phyloP scores from a whole-genome alignment of 2,329 filamentous ascomycete genomes.

The Blastomyces gilchristii region DNA sequence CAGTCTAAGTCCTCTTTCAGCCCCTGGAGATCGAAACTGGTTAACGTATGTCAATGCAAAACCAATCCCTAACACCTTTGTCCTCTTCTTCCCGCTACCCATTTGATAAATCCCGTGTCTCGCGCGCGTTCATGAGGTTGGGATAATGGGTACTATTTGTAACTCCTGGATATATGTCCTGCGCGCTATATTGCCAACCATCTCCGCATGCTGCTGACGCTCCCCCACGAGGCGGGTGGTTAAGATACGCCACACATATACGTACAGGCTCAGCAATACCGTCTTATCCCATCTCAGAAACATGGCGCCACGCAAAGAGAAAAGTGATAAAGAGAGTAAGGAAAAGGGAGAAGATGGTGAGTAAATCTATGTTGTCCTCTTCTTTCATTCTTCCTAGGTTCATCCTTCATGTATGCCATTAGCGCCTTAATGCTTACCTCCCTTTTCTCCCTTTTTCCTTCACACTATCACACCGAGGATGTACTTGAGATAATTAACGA shows the following conservation, averaged over 20 bases:
- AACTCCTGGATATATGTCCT: not conserved
- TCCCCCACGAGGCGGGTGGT: not conserved
- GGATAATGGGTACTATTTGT: not conserved
- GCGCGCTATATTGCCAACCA: too few relatives aligned
- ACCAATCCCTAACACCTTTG: too few relatives aligned
- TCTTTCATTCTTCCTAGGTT: not conserved
- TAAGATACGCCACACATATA: not conserved
- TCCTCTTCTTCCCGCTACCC: not conserved
- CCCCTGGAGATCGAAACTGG: not conserved
- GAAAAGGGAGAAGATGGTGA: slow-evolving; percentile 23
- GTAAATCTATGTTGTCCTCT: slow-evolving; percentile 2
- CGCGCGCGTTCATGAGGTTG: not conserved
- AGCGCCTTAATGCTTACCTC: not conserved
- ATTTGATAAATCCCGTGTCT: not conserved
- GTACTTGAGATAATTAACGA: not conserved
- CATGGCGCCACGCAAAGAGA: slow-evolving; percentile 35
- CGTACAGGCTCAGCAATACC: not conserved
- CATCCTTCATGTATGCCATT: not conserved
- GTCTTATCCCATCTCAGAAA: not conserved
- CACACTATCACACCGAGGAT: not conserved
- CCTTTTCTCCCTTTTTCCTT: not conserved
- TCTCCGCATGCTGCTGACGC: not conserved
- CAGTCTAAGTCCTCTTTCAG: not conserved
- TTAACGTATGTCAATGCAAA: not conserved
- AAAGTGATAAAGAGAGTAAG: slow-evolving; percentile 23